A percentile compares a stretch with the other conserved stretches of the same genome.
phyloP scores from a whole-genome alignment of 768 basidiomycete genomes.

The Lactifluus pinguis region DNA sequence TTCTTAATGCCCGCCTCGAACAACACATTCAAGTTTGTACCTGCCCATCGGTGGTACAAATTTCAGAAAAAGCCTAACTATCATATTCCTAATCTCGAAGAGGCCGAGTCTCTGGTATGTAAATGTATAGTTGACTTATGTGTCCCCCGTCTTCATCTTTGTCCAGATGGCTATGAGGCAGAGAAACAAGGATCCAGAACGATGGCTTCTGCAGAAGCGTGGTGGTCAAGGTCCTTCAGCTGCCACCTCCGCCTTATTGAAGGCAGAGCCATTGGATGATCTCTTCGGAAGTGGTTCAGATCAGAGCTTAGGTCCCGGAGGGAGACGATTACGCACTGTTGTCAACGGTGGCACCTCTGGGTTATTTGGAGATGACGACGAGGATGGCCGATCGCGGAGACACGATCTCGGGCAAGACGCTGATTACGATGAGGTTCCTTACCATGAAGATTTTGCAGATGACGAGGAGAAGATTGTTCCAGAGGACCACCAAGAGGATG shows the following conservation, averaged over 20 bases:
- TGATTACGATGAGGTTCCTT: constrained; percentile 73
- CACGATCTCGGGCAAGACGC: constrained; percentile 67
- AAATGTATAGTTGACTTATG: constrained; percentile 22
- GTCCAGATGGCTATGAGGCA: constrained; percentile 42
- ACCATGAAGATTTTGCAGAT: constrained; percentile 79
- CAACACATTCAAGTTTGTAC: constrained; percentile 81
- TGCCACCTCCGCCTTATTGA: constrained; percentile 60
- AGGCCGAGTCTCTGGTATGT: constrained; percentile 58
- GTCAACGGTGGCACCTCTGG: constrained; percentile 57
- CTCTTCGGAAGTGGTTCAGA: constrained; percentile 41
- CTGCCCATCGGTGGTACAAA: constrained; percentile 86
- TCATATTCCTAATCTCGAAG: constrained; percentile 56
- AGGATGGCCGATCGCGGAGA: constrained; percentile 38
- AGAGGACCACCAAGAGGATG: constrained; percentile 71
- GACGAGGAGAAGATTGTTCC: constrained; percentile 70
- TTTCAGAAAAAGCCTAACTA: constrained; percentile 81
- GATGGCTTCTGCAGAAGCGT: constrained; percentile 56
- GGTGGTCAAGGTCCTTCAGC: constrained; percentile 52
- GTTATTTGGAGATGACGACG: constrained; percentile 58
- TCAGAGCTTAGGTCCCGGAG: constrained; percentile 62
- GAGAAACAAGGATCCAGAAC: constrained; percentile 68
- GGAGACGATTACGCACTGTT: constrained; percentile 54
- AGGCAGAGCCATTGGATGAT: constrained; percentile 42
- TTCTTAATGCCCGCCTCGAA: constrained; percentile 80
- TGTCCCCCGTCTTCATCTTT: constrained; percentile 21